Evolutionary conservation across 2,329 filamentous ascomycete genomes (phyloP).

Genomic region (Diplocarpon mali): DNA sequence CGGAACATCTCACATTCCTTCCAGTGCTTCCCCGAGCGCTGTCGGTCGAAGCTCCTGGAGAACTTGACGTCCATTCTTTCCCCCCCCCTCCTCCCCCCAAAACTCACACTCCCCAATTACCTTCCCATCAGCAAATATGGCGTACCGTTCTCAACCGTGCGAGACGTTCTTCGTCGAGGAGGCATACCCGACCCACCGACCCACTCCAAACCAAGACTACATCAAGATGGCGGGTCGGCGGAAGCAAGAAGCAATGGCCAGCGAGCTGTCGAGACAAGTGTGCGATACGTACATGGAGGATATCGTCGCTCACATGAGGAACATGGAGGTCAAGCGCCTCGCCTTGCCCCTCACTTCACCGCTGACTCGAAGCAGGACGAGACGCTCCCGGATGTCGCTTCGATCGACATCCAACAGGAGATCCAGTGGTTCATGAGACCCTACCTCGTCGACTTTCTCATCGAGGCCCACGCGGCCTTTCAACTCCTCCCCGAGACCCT

Average conservation of each 20-base stretch:
- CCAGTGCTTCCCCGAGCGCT: conserved; percentile 22
- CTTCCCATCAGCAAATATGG: conserved; percentile 20
- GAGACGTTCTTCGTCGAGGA: conserved; percentile 58
- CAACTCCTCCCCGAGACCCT: conserved; percentile 88
- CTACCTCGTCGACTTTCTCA: conserved; percentile 93
- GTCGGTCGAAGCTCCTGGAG: conserved; percentile 29
- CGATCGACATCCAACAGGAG: conserved; percentile 97
- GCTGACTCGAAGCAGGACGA: conserved; percentile 46
- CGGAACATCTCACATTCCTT: conserved; percentile 24
- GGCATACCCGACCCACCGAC: conserved; percentile 20
- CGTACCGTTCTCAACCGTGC: conserved; percentile 36
- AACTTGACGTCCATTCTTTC: conserved; percentile 29
- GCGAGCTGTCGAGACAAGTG: conserved; percentile 76
- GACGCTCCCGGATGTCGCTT: conserved; percentile 89
- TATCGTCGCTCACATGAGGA: conserved; percentile 84
- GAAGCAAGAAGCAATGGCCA: conserved; percentile 77
- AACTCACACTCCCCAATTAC: conserved; percentile 7
- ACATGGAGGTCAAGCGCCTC: conserved; percentile 61
- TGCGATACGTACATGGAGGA: conserved; percentile 90
- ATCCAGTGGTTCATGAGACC: conserved; percentile 99
- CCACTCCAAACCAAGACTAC: conserved; percentile 49
- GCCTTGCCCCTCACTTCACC: not conserved
- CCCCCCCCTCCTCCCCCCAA: conserved; percentile 6
- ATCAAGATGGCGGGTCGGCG: conserved; percentile 69
- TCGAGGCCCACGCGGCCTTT: conserved; percentile 94